Evolutionary conservation across 2,329 filamentous ascomycete genomes (phyloP).

Genomic region (Coniochaeta sp.): DNA sequence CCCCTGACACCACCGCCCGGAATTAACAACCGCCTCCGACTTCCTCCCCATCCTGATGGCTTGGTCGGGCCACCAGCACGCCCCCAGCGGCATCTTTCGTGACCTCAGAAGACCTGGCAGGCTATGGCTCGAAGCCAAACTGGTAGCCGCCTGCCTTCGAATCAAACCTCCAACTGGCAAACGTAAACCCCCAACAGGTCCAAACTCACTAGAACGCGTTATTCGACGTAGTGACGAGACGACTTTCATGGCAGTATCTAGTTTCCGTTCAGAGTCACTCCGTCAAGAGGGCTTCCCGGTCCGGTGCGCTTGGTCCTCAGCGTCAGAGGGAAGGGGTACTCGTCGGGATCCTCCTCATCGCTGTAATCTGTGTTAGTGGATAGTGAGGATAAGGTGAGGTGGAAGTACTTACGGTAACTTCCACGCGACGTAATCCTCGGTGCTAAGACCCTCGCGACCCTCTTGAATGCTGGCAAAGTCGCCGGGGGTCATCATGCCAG

Average conservation of each 20-base stretch:
- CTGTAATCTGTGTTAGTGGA: slow-evolving; percentile 38
- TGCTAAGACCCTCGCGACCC: slow-evolving; percentile 83
- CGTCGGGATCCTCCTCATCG: slow-evolving; percentile 88
- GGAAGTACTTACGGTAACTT: slow-evolving; percentile 78
- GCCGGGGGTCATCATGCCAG: slow-evolving; percentile 97
- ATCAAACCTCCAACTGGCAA: background rate
- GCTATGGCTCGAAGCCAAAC: background rate
- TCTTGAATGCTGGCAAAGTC: slow-evolving; percentile 97
- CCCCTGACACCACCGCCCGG: background rate
- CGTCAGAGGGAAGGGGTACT: slow-evolving; percentile 54
- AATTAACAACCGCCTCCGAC: background rate
- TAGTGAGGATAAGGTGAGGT: background rate
- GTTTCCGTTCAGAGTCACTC: slow-evolving; percentile 32
- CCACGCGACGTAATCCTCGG: slow-evolving; percentile 97
- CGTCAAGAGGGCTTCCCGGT: slow-evolving; percentile 33
- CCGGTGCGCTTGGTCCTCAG: slow-evolving; percentile 45
- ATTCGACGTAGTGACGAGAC: background rate
- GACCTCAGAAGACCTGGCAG: background rate
- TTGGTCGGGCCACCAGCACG: background rate
- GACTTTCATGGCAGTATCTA: slow-evolving; percentile 11
- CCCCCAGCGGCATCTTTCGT: background rate
- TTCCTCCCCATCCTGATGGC: background rate
- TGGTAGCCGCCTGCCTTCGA: too few relatives aligned
- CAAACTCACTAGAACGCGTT: background rate
- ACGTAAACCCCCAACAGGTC: background rate